Conservation (phyloP, 1,284 basidiomycete species). For the Tylopilus sp. region DNA sequence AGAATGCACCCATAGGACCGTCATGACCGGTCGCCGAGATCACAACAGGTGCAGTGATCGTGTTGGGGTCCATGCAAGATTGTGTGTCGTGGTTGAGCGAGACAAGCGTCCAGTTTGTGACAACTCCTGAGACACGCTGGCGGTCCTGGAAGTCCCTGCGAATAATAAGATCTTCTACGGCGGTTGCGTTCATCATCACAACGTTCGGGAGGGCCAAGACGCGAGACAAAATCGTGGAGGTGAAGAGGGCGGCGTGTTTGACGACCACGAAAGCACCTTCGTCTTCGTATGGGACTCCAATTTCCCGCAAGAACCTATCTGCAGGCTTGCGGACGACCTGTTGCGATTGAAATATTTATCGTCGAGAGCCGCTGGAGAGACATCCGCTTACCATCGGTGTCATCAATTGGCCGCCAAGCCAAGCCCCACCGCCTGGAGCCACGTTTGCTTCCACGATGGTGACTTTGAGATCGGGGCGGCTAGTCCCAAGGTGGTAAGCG, state of each 20-base stretch:
- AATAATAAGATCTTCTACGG: constrained; percentile 75
- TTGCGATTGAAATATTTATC: neutral
- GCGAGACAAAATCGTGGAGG: constrained; percentile 72
- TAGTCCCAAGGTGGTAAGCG: constrained; percentile 69
- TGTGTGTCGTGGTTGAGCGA: constrained; percentile 80
- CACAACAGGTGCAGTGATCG: constrained; percentile 77
- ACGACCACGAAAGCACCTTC: constrained; percentile 79
- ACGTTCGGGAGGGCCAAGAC: constrained; percentile 76
- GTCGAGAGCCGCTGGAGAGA: neutral
- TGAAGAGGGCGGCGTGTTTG: constrained; percentile 80
- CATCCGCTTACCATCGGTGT: constrained; percentile 61
- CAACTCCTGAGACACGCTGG: constrained; percentile 78
- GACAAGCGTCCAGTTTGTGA: constrained; percentile 84
- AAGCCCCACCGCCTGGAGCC: constrained; percentile 77
- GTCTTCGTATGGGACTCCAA: constrained; percentile 79
- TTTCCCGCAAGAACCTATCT: constrained; percentile 67
- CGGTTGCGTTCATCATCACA: constrained; percentile 71
- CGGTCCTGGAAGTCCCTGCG: constrained; percentile 54
- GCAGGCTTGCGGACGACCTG: constrained; percentile 81
- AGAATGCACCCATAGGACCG: constrained; percentile 84
- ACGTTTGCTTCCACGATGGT: constrained; percentile 83
- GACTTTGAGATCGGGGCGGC: constrained; percentile 72
- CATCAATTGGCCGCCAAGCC: constrained; percentile 84
- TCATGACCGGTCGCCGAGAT: constrained; percentile 72
- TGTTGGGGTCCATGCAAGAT: constrained; percentile 85